Conservation (phyloP, 495 filamentous ascomycete species). For the Hypoxylon rickii region DNA sequence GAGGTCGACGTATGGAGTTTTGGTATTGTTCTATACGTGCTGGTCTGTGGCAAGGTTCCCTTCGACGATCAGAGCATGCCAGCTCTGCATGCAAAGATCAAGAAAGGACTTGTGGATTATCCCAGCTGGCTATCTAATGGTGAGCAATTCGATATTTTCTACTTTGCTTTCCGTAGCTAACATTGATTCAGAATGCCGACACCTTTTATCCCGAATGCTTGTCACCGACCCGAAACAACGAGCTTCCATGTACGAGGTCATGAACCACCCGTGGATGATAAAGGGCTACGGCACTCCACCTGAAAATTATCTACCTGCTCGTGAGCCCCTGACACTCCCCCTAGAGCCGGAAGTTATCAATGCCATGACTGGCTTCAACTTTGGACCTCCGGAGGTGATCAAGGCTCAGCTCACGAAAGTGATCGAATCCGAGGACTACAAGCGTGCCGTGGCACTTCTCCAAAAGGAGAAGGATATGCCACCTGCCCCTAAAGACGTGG, state of each 20-base stretch:
- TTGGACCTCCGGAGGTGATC: slow-evolving; percentile 85
- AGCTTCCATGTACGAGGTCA: slow-evolving; percentile 86
- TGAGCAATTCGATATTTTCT: slow-evolving; percentile 47
- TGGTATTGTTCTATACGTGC: slow-evolving; percentile 96
- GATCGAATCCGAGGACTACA: slow-evolving; percentile 90
- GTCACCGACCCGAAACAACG: slow-evolving; percentile 91
- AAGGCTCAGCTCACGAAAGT: slow-evolving; percentile 77
- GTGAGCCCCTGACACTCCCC: slow-evolving; percentile 84
- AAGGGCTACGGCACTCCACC: slow-evolving; percentile 87
- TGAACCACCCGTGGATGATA: slow-evolving; percentile 96
- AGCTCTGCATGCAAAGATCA: slow-evolving; percentile 97
- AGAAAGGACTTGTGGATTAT: slow-evolving; percentile 95
- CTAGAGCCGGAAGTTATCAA: slow-evolving; percentile 81
- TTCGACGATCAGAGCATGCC: slow-evolving; percentile 99
- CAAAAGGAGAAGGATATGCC: slow-evolving; percentile 67
- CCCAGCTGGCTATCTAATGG: slow-evolving; percentile 89
- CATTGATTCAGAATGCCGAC: slow-evolving; percentile 74
- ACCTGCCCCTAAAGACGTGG: slow-evolving; percentile 63
- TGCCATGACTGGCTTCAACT: slow-evolving; percentile 98
- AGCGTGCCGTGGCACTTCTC: slow-evolving; percentile 69
- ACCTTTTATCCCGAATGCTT: slow-evolving; percentile 93
- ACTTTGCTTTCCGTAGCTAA: slow-evolving; percentile 37
- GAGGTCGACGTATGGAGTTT: slow-evolving; percentile 99
- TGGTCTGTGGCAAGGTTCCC: slow-evolving; percentile 97
- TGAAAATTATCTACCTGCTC: slow-evolving; percentile 83